These are phyloP conservation scores for Prunus persica DNA, from an alignment of 306 rosid species.

Conservation along the genomic window DNA sequence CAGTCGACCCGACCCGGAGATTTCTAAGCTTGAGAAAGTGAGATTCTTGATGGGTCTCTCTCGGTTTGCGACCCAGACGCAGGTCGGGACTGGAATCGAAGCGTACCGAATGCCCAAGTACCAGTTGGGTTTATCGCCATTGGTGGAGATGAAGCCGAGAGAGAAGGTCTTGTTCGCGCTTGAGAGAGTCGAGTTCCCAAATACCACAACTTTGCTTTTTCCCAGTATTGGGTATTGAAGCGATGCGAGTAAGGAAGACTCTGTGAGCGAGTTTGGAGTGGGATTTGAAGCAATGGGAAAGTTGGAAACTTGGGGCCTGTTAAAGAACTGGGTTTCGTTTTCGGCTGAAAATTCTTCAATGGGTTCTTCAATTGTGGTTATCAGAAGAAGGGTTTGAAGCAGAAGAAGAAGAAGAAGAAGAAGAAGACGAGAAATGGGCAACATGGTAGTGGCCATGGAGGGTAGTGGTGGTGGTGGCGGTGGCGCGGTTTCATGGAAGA, in stretches of 20 bases:
- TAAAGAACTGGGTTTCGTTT: background rate
- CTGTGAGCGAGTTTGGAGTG: background rate
- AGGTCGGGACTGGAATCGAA: conserved; percentile 37
- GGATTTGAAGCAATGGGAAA: background rate
- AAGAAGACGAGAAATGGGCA: conserved; percentile 17
- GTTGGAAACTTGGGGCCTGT: background rate
- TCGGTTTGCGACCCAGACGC: conserved; percentile 75
- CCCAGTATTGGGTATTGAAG: background rate
- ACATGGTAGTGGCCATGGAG: background rate
- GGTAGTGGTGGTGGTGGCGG: background rate
- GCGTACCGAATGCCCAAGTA: conserved; percentile 56
- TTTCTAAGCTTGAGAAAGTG: conserved; percentile 26
- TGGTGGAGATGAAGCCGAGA: conserved; percentile 49
- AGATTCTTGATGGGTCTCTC: conserved; percentile 28
- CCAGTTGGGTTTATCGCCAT: conserved; percentile 12
- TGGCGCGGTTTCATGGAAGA: conserved; percentile 18
- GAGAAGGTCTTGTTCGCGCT: conserved; percentile 53
- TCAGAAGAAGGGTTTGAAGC: background rate
- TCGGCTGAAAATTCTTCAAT: background rate
- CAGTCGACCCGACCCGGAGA: conserved; percentile 41
- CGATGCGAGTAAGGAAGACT: background rate
- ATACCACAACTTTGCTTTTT: conserved; percentile 15
- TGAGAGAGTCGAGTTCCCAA: conserved; percentile 32
- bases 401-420: conserved; percentile 11
- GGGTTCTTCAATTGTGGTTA: background rate